phyloP scores from a whole-genome alignment of 495 filamentous ascomycete genomes.

The Pyrenopolyporus hunteri region DNA sequence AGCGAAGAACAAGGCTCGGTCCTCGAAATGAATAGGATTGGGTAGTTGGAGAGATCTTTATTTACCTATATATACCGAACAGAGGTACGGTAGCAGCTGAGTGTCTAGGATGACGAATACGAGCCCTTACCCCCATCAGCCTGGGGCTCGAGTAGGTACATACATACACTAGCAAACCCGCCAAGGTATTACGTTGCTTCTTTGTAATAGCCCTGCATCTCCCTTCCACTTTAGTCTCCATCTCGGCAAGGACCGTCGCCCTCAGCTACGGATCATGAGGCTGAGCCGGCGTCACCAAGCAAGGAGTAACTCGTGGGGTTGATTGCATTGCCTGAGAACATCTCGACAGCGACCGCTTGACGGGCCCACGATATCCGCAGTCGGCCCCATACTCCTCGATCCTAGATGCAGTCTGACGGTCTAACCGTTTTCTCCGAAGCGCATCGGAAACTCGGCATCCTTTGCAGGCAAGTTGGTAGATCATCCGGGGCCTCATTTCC shows the following conservation, averaged over 20 bases:
- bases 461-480: not conserved
- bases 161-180: slow-evolving; percentile 17
- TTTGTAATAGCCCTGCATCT: slow-evolving; percentile 19
- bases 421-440: slow-evolving; percentile 2
- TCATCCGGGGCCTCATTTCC: slow-evolving; percentile 43
- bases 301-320: slow-evolving; percentile 9
- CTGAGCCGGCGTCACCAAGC: slow-evolving; percentile 12
- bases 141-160: too few relatives aligned
- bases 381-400: slow-evolving; percentile 5
- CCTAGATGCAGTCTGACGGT: slow-evolving; percentile 1
- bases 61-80: too few relatives aligned
- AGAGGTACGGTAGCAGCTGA: too few relatives aligned
- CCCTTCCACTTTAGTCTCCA: slow-evolving; percentile 9
- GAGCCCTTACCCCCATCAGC: slow-evolving; percentile 21
- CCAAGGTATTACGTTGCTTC: slow-evolving; percentile 20
- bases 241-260: slow-evolving; percentile 18
- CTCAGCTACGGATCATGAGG: slow-evolving; percentile 22
- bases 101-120: slow-evolving; percentile 28
- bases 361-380: not conserved
- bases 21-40: too few relatives aligned
- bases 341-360: not conserved
- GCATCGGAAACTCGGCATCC: slow-evolving; percentile 28
- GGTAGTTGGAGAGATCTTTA: too few relatives aligned
- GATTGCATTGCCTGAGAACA: slow-evolving; percentile 15
- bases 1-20: too few relatives aligned